A percentile compares a stretch with the other conserved stretches of the same genome.
Evolutionary conservation across 2,329 filamentous ascomycete genomes (phyloP).

Genomic region (Podosphaera xanthii): DNA sequence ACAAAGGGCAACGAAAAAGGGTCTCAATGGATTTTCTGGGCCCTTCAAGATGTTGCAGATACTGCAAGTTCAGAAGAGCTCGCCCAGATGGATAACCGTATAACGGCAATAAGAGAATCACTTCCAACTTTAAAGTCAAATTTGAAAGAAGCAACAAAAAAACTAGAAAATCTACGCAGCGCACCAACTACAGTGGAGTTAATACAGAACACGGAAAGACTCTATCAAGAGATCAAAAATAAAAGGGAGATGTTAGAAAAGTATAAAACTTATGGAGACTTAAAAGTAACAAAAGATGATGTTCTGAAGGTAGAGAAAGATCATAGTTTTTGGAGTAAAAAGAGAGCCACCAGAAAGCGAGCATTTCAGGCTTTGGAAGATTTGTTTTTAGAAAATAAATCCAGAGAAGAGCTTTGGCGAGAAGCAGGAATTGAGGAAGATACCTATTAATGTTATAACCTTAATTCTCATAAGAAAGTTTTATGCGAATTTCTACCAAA

Average conservation of each 20-base stretch:
- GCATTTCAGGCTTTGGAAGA: conserved; percentile 17
- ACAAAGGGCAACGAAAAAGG: conserved; percentile 14
- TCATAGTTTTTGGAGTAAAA: conserved; percentile 22
- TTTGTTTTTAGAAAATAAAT: conserved; percentile 23
- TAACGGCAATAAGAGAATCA: conserved; percentile 21
- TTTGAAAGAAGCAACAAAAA: conserved; percentile 23
- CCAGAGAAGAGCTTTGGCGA: conserved; percentile 25
- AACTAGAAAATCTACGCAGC: conserved; percentile 19
- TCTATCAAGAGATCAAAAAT: conserved; percentile 23
- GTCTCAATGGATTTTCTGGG: conserved; percentile 17
- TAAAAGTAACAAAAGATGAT: conserved; percentile 25
- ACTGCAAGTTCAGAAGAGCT: conserved; percentile 25
- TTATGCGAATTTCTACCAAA: too few species aligned
- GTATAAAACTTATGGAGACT: conserved; percentile 18
- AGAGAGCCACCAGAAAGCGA: conserved; percentile 13
- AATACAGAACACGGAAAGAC: conserved; percentile 18
- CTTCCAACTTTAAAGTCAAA: conserved; percentile 25
- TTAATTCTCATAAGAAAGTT: too few species aligned
- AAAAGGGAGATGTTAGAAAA: conserved; percentile 20
- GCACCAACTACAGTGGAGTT: conserved; percentile 29
- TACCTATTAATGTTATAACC: conserved; percentile 1
- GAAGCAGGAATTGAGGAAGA: conserved; percentile 12
- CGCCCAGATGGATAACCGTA: conserved; percentile 24
- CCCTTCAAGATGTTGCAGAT: conserved; percentile 22
- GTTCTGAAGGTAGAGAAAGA: conserved; percentile 22